A percentile compares a stretch with the other conserved stretches of the same genome.
phyloP scores from a whole-genome alignment of 768 basidiomycete genomes.

The Rhodotorula toruloides region DNA sequence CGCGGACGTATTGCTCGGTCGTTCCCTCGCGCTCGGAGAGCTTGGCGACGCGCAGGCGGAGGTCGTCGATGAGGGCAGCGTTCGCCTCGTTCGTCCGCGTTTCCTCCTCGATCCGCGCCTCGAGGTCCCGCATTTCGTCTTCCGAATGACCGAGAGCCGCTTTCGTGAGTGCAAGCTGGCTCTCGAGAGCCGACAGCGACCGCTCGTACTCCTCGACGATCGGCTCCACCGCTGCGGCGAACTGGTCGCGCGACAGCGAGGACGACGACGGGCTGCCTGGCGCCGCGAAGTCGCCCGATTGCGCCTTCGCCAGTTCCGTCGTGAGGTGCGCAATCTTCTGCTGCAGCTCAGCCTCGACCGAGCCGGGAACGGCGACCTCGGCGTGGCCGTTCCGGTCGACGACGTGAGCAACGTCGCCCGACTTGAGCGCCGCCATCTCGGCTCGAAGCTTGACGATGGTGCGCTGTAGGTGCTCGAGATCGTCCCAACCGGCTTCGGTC shows the following conservation, averaged over 20 bases:
- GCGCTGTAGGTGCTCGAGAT: conserved; percentile 89
- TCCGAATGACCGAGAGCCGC: conserved; percentile 84
- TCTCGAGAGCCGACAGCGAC: conserved; percentile 89
- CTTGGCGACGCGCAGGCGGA: conserved; percentile 71
- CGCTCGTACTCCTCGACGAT: conserved; percentile 99
- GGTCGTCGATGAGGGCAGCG: conserved; percentile 80
- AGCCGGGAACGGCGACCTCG: not conserved
- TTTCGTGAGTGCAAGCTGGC: conserved; percentile 77
- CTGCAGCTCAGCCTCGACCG: conserved; percentile 66
- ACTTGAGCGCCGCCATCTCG: conserved; percentile 61
- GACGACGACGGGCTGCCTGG: conserved; percentile 48
- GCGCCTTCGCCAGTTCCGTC: conserved; percentile 64
- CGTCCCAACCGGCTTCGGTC: conserved; percentile 97
- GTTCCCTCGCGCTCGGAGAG: conserved; percentile 80
- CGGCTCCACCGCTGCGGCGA: conserved; percentile 65
- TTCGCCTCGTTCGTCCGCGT: conserved; percentile 68
- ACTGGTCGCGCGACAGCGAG: conserved; percentile 47
- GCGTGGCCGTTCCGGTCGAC: conserved; percentile 4
- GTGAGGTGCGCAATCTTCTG: conserved; percentile 82
- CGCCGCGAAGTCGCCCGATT: conserved; percentile 58
- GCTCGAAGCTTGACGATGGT: conserved; percentile 77
- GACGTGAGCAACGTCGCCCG: conserved; percentile 32
- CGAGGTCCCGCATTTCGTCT: conserved; percentile 86
- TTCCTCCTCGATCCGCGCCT: conserved; percentile 65
- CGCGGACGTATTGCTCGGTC: conserved; percentile 90